A percentile compares a stretch with the other conserved stretches of the same genome.
These are phyloP conservation scores for Oryza officinalis DNA, from an alignment of 176 grass and related monocot genomes.

Conservation along the genomic window DNA sequence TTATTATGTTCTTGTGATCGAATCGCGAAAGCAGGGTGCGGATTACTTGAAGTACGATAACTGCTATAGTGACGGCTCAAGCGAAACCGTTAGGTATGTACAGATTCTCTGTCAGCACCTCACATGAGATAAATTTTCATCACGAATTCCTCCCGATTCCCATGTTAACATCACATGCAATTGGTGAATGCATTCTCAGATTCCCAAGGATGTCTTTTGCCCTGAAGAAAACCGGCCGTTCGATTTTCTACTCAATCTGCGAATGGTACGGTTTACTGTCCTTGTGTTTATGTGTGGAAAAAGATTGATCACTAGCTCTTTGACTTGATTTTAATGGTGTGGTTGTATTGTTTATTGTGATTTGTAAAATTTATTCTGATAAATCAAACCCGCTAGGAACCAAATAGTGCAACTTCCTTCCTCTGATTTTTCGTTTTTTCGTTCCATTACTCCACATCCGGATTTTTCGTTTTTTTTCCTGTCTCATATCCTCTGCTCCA, in stretches of 20 bases:
- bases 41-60: conserved; percentile 92
- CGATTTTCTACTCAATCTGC: conserved; percentile 68
- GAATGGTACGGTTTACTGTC: conserved; percentile 55
- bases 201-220: conserved; percentile 52
- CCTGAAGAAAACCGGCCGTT: conserved; percentile 41
- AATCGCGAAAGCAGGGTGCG: conserved; percentile 42
- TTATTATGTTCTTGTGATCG: not conserved
- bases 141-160: not conserved
- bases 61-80: conserved; percentile 43
- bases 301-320: no score
- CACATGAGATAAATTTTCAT: not conserved
- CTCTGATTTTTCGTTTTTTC: no score
- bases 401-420: no score
- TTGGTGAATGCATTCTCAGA: conserved; percentile 18
- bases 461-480: no score
- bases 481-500: no score
- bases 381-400: no score
- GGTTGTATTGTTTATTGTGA: no score
- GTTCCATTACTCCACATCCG: no score
- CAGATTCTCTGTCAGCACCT: not conserved
- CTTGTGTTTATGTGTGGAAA: not conserved
- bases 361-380: no score
- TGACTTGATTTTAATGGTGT: no score
- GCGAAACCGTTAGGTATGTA: conserved; percentile 44
- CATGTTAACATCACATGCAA: not conserved